Evolutionary conservation across 2,329 filamentous ascomycete species (phyloP).

Genomic region (Tympanopsis confertula): DNA sequence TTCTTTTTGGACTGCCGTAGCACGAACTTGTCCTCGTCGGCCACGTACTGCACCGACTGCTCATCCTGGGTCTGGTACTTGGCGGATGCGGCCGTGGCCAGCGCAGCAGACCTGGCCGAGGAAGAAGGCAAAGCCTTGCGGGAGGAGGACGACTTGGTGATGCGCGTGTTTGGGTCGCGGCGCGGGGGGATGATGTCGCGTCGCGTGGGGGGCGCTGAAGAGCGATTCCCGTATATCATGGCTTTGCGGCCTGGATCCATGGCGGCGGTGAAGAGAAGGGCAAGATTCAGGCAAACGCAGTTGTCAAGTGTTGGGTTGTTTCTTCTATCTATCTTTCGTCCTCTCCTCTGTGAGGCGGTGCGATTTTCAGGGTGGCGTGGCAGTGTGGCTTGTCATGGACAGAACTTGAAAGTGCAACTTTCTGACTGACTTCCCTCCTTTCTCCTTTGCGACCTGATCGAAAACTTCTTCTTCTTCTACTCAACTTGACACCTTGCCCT

Average conservation of each 20-base stretch:
- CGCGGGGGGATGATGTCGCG: constrained; percentile 43
- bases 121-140: constrained; percentile 16
- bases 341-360: too few species aligned
- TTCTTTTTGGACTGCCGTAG: constrained; percentile 96
- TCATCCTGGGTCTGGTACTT: constrained; percentile 61
- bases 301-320: too few species aligned
- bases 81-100: constrained; percentile 14
- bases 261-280: too few species aligned
- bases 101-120: constrained; percentile 11
- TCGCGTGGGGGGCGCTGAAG: constrained; percentile 20
- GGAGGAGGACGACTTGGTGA: constrained; percentile 33
- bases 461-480: too few species aligned
- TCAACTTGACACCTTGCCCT: too few species aligned
- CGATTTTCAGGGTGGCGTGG: too few species aligned
- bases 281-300: too few species aligned
- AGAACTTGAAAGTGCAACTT: too few species aligned
- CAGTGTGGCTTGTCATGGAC: too few species aligned
- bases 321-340: too few species aligned
- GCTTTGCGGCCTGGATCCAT: constrained; percentile 45
- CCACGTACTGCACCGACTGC: constrained; percentile 72
- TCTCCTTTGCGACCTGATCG: too few species aligned
- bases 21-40: constrained; percentile 91
- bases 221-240: constrained; percentile 36
- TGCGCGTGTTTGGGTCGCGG: constrained; percentile 39
- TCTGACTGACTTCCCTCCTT: too few species aligned